Percentiles rank a stretch among this genome's conserved stretches.
These are phyloP conservation scores for Phytophthora fragariaefolia DNA, from an alignment of 352 stramenopile species.

Conservation along the genomic window DNA sequence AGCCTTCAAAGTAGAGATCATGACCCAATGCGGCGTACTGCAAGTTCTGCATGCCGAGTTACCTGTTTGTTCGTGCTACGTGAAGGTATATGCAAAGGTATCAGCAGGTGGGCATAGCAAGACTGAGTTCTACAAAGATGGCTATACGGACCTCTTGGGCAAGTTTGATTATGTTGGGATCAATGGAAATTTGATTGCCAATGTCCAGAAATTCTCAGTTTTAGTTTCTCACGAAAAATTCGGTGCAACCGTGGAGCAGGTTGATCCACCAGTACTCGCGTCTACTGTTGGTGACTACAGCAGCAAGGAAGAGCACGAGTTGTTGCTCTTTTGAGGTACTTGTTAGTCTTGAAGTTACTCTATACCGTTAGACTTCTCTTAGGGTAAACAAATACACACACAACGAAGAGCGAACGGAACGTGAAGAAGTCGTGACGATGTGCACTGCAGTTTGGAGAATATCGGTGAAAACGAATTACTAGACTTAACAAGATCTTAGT, in stretches of 20 bases:
- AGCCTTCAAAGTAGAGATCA: conserved; percentile 46
- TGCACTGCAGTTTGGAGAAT: no score
- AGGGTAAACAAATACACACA: no score
- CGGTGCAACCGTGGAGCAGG: conserved; percentile 52
- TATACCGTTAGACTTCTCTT: background rate
- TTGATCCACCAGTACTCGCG: conserved; percentile 51
- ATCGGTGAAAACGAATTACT: background rate
- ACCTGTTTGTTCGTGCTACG: conserved; percentile 60
- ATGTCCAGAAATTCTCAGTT: conserved; percentile 60
- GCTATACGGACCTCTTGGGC: conserved; percentile 78
- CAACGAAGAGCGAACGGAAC: no score
- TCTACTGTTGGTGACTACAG: conserved; percentile 36
- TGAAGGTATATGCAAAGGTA: conserved; percentile 74
- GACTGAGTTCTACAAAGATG: conserved; percentile 81
- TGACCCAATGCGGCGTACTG: conserved; percentile 56
- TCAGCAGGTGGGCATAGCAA: conserved; percentile 16
- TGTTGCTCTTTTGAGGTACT: conserved; percentile 40
- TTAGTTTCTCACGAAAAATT: conserved; percentile 55
- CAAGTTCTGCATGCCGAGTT: conserved; percentile 53
- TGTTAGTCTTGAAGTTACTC: background rate
- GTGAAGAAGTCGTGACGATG: no score
- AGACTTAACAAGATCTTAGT: no score
- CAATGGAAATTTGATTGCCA: conserved; percentile 90
- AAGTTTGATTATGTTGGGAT: conserved; percentile 78
- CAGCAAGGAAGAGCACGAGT: conserved; percentile 30